Conservation (phyloP, 2,329 filamentous ascomycete species). For the Epichloe scottii region DNA sequence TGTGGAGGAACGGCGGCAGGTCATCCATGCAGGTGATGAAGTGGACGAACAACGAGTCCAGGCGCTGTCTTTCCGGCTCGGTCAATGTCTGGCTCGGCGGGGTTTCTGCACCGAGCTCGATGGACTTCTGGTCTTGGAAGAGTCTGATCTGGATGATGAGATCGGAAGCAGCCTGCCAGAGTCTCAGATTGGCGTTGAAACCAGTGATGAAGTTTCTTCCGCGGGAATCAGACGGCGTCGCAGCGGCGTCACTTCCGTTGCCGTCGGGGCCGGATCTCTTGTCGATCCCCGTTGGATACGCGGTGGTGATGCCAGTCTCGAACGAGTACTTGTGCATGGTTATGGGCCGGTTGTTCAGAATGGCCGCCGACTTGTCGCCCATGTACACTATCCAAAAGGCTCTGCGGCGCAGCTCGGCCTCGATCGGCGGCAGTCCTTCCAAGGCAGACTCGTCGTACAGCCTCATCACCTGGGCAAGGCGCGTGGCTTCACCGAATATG, state of each 20-base stretch:
- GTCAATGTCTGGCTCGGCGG: constrained; percentile 6
- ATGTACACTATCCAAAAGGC: constrained; percentile 28
- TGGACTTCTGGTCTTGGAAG: constrained; percentile 15
- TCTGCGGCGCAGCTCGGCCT: constrained; percentile 25
- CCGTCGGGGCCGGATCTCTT: constrained; percentile 9
- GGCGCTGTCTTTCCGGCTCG: constrained; percentile 16
- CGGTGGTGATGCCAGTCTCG: constrained; percentile 25
- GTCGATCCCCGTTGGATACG: constrained; percentile 20
- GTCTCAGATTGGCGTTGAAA: constrained; percentile 28
- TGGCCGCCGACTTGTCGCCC: constrained; percentile 27
- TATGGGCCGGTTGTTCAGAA: constrained; percentile 28
- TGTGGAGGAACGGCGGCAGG: constrained; percentile 23
- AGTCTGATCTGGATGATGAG: constrained; percentile 24
- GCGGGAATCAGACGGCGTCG: constrained; percentile 7
- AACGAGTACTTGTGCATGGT: constrained; percentile 31
- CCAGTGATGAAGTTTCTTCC: constrained; percentile 22
- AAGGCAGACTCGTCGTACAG: constrained; percentile 27
- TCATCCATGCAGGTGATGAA: constrained; percentile 29
- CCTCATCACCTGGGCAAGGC: constrained; percentile 29
- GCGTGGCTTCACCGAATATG: constrained; percentile 30
- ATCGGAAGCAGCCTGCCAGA: constrained; percentile 29
- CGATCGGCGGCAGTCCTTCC: constrained; percentile 21
- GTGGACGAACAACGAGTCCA: constrained; percentile 24
- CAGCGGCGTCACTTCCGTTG: constrained; percentile 7
- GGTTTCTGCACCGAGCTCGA: constrained; percentile 1